Evolutionary conservation across 2,329 filamentous ascomycete genomes (phyloP), one percentile per base, ranked within the genome.

Genomic region (Penicillium sp.): DNA sequence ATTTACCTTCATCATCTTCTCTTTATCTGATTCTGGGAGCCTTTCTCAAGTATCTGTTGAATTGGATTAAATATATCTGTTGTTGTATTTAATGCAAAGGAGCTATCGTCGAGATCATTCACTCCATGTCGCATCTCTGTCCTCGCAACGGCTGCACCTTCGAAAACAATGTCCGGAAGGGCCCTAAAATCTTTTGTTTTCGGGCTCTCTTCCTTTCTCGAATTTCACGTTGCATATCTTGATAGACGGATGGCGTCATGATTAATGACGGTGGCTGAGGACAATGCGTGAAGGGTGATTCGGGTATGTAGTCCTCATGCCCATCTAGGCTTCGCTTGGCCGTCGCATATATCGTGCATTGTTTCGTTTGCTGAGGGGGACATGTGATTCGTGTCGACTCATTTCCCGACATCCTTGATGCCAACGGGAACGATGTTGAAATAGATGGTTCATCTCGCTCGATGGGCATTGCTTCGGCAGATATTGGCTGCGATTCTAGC

Each of bases 171-270:
- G 42, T 53, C 6, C 54, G 42, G 4, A 63, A 44, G 1, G 54
- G 53, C 17, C 37, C 53, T n/a, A 49, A 33, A 17, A 58, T 13
- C 10, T 49, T 63, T 24, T 44, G 19, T 53, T 33, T 45, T 12
- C 49, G 24, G 7, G 58, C 53, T 22, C 37, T 15, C 30, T 40
- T 60, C 9, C 37, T 35, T 28, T 60, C 54, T 19, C 22, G 47
- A 13, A 42, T 37, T 9, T 47, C 26, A 4, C 58, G 61, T 33
- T 60, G 61, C 58, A 60, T 55, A 5, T 63, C 61, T 22, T 45
- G 35, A 8, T 60, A 60, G 4, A 60, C 42, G 12, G 35, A 24
- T 1, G 61, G 61, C 0, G 61, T 63, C 37, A 63, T 54, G 28
- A 63, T 49, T 17, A 53, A 33, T 22, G 61, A 53, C 10, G 61